These are phyloP conservation scores for Corymbia citriodora DNA, from an alignment of 441 rosid genomes.

Conservation along the genomic window DNA sequence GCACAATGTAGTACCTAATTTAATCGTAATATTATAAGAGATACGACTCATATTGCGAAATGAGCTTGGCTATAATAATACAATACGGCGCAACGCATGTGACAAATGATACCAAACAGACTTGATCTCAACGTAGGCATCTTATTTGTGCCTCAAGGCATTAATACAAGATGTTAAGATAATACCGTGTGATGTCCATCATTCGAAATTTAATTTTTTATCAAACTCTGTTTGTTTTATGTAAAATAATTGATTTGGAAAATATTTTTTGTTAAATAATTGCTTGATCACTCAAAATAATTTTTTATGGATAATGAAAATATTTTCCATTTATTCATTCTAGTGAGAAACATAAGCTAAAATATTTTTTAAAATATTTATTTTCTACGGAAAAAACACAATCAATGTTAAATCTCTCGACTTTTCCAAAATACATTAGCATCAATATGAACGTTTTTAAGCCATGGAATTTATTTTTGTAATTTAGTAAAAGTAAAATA, in stretches of 20 bases:
- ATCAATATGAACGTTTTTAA: background rate
- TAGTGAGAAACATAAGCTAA: fast-evolving
- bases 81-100: fast-evolving
- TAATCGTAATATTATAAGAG: background rate
- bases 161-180: background rate
- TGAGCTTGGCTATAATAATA: background rate
- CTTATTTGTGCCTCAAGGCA: background rate
- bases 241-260: background rate
- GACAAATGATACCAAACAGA: background rate
- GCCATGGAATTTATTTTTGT: background rate
- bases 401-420: fast-evolving
- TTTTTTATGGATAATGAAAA: fast-evolving
- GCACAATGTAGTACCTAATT: background rate
- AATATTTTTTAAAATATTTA: fast-evolving
- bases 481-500: background rate
- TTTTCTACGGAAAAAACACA: fast-evolving
- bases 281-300: too few relatives aligned
- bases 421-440: background rate
- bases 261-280: fast-evolving
- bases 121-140: fast-evolving
- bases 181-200: background rate
- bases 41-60: background rate
- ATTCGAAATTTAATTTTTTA: background rate
- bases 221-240: fast-evolving
- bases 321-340: fast-evolving